Conservation (phyloP, 345 rosid genomes). For the Triadica sebifera region DNA sequence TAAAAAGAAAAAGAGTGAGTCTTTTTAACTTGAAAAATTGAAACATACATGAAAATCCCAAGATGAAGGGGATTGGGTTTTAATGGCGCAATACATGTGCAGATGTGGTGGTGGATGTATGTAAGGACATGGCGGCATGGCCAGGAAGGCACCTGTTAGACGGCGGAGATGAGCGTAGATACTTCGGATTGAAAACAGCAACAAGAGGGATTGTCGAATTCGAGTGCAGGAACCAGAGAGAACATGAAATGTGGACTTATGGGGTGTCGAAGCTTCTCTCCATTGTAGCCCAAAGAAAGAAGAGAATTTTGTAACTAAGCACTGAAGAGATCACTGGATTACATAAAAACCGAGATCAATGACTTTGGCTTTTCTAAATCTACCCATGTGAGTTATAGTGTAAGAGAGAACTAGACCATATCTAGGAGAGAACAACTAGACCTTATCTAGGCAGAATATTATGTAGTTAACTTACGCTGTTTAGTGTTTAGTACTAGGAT, state of each 20-base stretch:
- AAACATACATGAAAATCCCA: neutral
- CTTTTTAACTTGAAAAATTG: neutral
- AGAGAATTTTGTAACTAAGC: conserved; percentile 3
- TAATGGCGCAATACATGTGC: conserved; percentile 10
- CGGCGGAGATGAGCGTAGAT: conserved; percentile 56
- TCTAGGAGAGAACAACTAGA: no score
- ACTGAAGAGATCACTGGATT: no score
- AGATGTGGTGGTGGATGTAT: conserved; percentile 72
- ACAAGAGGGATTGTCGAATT: conserved; percentile 69
- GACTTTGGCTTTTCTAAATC: neutral
- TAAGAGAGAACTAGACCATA: no score
- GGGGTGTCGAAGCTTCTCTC: conserved; percentile 71
- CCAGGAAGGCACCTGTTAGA: conserved; percentile 81
- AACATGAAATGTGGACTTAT: conserved; percentile 75
- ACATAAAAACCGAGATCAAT: no score
- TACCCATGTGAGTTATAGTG: no score
- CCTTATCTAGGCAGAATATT: no score
- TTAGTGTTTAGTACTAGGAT: no score
- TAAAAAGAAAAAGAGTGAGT: conserved; percentile 85
- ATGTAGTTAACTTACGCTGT: no score
- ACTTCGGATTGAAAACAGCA: conserved; percentile 77
- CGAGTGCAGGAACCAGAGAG: conserved; percentile 75
- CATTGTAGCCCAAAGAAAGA: conserved; percentile 49
- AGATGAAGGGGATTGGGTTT: neutral
- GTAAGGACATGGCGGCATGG: conserved; percentile 81